Evolutionary conservation across 768 basidiomycete genomes (phyloP).

Genomic region (Melanogaster broomeanus): DNA sequence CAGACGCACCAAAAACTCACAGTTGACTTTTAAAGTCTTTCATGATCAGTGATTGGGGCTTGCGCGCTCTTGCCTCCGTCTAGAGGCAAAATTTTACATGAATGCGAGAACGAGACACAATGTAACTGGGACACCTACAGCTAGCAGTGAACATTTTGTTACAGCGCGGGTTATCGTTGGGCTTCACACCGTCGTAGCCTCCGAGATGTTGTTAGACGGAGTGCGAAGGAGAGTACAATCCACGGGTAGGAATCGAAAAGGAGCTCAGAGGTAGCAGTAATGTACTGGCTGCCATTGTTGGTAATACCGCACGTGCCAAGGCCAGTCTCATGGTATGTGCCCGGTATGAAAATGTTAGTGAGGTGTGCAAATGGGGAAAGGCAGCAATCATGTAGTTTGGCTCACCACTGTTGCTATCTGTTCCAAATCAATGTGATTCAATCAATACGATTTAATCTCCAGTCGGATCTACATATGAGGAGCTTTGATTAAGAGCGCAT

Average conservation of each 20-base stretch:
- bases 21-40: constrained; percentile 73
- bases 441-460: no score
- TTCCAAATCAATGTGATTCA: no score
- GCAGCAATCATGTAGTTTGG: constrained; percentile 48
- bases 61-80: no score
- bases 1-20: constrained; percentile 33
- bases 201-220: constrained; percentile 34
- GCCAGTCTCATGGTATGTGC: constrained; percentile 35
- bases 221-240: constrained; percentile 3
- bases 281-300: constrained; percentile 28
- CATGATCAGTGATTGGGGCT: no score
- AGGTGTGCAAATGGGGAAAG: neutral
- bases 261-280: constrained; percentile 35
- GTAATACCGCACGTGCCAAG: constrained; percentile 44
- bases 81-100: no score
- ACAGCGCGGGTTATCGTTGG: no score
- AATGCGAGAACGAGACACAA: no score
- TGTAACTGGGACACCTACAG: no score
- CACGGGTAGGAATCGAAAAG: constrained; percentile 41
- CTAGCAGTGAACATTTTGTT: no score
- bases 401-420: constrained; percentile 1
- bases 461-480: constrained; percentile 9
- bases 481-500: constrained; percentile 16
- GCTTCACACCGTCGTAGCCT: constrained; percentile 56
- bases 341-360: constrained; percentile 11